These are phyloP conservation scores for Strigomonas oncopelti DNA, from an alignment of 208 protist genomes.

Conservation along the genomic window DNA sequence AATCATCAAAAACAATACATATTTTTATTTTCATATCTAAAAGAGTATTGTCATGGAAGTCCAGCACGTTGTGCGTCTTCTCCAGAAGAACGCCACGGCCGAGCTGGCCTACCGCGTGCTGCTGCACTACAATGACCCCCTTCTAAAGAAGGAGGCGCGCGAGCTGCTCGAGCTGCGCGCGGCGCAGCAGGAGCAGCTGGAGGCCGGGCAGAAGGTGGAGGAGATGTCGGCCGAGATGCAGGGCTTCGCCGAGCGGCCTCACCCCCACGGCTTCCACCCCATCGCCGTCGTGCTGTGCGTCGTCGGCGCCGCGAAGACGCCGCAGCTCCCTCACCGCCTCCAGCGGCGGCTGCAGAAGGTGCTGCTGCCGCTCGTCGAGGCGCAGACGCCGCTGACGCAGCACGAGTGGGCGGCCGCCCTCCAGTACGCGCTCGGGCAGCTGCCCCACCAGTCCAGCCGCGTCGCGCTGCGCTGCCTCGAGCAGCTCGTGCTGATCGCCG, in stretches of 20 bases:
- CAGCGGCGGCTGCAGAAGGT: constrained; percentile 64
- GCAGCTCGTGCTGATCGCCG: constrained; percentile 52
- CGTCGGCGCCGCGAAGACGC: constrained; percentile 45
- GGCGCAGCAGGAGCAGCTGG: constrained; percentile 45
- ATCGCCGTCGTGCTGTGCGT: constrained; percentile 73
- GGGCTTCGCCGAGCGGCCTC: constrained; percentile 40
- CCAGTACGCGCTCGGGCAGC: constrained; percentile 16
- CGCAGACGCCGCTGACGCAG: constrained; percentile 37
- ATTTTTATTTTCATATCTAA: constrained; percentile 10
- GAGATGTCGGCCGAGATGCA: constrained; percentile 45
- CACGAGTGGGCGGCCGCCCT: constrained; percentile 60
- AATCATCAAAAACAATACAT: neutral
- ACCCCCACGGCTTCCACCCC: constrained; percentile 43
- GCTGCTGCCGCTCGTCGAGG: constrained; percentile 46
- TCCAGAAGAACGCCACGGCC: constrained; percentile 37
- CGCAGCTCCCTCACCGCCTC: constrained; percentile 35
- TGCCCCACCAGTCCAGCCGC: constrained; percentile 27
- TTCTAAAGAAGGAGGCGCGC: constrained; percentile 61
- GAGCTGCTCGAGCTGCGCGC: constrained; percentile 48
- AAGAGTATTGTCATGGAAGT: constrained; percentile 48
- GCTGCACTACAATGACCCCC: constrained; percentile 69
- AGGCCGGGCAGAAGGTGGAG: constrained; percentile 51
- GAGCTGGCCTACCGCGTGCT: constrained; percentile 48
- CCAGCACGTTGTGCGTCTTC: constrained; percentile 32
- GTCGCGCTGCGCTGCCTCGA: constrained; percentile 55